A percentile compares a stretch with the other conserved stretches of the same genome.
phyloP scores from a whole-genome alignment of 768 basidiomycete species.

The Naganishia antarctica region DNA sequence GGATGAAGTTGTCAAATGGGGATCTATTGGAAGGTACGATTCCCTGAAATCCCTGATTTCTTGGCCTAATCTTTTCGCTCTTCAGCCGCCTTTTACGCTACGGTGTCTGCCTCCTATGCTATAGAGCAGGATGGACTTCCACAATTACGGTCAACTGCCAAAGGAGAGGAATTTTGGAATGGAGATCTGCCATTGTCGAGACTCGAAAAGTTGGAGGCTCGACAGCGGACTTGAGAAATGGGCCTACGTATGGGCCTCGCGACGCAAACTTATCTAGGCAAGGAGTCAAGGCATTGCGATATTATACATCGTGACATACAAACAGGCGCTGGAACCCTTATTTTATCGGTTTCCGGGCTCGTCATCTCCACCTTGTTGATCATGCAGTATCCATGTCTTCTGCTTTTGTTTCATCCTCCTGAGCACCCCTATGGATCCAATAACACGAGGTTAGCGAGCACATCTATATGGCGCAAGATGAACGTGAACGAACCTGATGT shows the following conservation, averaged over 20 bases:
- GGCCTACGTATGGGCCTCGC: too few relatives aligned
- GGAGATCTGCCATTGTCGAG: constrained; percentile 7
- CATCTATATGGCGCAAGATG: too few relatives aligned
- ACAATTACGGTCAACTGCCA: not conserved
- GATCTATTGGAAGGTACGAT: constrained; percentile 64
- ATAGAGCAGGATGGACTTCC: constrained; percentile 81
- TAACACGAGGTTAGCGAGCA: too few relatives aligned
- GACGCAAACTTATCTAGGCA: not conserved
- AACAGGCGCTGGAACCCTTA: not conserved
- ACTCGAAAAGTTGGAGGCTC: not conserved
- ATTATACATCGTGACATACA: constrained; percentile 19
- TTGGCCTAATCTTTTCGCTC: too few relatives aligned
- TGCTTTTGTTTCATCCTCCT: constrained; percentile 8
- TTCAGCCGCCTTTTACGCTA: constrained; percentile 66
- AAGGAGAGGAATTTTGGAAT: constrained; percentile 22
- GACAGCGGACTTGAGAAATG: not conserved
- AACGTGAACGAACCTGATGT: constrained; percentile 54
- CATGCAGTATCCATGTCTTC: constrained; percentile 20
- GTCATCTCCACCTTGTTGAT: not conserved
- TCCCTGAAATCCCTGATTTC: constrained; percentile 25
- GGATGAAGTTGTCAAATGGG: constrained; percentile 57
- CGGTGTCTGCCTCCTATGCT: constrained; percentile 73
- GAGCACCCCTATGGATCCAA: constrained; percentile 18
- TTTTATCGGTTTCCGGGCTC: not conserved
- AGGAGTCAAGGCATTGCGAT: not conserved